phyloP scores from a whole-genome alignment of 2,329 filamentous ascomycete genomes.

The Penicillium hesseltinei region DNA sequence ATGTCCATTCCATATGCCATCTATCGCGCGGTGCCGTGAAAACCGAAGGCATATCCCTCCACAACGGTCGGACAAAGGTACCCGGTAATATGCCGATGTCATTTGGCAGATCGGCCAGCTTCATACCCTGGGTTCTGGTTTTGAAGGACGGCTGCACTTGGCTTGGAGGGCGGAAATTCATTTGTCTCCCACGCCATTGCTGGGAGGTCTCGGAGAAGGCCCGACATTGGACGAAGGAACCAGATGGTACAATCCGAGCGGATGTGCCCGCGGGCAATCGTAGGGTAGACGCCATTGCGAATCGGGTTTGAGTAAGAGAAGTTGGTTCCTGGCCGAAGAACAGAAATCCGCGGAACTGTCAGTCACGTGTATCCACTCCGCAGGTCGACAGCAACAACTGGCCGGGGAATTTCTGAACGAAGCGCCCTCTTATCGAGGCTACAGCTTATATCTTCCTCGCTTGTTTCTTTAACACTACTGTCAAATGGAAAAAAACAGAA shows the following conservation, averaged over 20 bases:
- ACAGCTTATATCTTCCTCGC: constrained; percentile 2
- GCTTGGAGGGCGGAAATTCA: constrained; percentile 19
- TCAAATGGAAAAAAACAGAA: background rate
- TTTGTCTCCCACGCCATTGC: constrained; percentile 21
- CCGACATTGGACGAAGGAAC: constrained; percentile 30
- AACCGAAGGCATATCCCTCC: constrained; percentile 42
- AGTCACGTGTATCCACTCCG: constrained; percentile 25
- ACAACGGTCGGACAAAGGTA: constrained; percentile 41
- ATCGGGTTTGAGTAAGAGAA: constrained; percentile 8
- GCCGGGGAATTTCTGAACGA: background rate
- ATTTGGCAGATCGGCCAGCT: constrained; percentile 37
- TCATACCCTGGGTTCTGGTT: constrained; percentile 33
- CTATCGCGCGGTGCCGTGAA: constrained; percentile 39
- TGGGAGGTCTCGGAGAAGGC: constrained; percentile 36
- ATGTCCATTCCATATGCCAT: constrained; percentile 42
- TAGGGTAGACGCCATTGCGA: constrained; percentile 35
- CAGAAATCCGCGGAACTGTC: constrained; percentile 22
- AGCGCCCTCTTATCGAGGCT: background rate
- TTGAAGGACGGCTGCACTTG: constrained; percentile 39
- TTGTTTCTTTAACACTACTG: background rate
- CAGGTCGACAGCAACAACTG: constrained; percentile 9
- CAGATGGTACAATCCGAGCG: constrained; percentile 19
- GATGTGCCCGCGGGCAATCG: constrained; percentile 26
- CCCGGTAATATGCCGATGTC: constrained; percentile 49
- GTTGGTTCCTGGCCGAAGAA: constrained; percentile 12